Evolutionary conservation across 345 rosid genomes (phyloP).

Genomic region (Balakata baccata): DNA sequence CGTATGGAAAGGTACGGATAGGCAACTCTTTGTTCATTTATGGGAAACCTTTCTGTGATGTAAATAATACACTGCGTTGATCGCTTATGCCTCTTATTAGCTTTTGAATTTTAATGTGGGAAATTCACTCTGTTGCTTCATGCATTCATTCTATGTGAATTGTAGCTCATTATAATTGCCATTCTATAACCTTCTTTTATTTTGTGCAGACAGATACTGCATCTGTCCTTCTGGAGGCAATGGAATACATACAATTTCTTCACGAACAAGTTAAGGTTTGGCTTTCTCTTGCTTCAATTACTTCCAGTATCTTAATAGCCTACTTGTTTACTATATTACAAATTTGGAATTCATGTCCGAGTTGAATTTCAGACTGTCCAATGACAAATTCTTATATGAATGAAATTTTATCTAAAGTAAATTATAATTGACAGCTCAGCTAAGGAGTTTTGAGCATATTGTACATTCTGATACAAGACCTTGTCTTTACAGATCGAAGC

Average conservation of each 20-base stretch:
- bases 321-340: not conserved
- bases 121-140: not conserved
- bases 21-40: conserved; percentile 1
- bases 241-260: conserved; percentile 84
- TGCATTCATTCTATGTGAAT: not conserved
- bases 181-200: conserved; percentile 8
- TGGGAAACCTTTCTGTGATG: not conserved
- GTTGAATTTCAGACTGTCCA: not conserved
- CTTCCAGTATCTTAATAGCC: not conserved
- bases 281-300: conserved; percentile 18
- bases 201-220: conserved; percentile 89
- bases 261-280: conserved; percentile 97
- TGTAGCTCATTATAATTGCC: not conserved
- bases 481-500: not conserved
- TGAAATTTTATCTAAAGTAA: no score
- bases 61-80: not conserved
- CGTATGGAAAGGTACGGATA: conserved; percentile 77
- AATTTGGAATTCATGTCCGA: not conserved
- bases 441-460: not conserved
- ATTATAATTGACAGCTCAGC: not conserved
- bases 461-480: not conserved
- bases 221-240: conserved; percentile 80
- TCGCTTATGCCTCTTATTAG: not conserved
- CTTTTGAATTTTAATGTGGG: not conserved
- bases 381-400: no score